Base-by-base conservation (phyloP, 2,329 filamentous ascomycete species). In the Acrodontium crateriforme region DNA sequence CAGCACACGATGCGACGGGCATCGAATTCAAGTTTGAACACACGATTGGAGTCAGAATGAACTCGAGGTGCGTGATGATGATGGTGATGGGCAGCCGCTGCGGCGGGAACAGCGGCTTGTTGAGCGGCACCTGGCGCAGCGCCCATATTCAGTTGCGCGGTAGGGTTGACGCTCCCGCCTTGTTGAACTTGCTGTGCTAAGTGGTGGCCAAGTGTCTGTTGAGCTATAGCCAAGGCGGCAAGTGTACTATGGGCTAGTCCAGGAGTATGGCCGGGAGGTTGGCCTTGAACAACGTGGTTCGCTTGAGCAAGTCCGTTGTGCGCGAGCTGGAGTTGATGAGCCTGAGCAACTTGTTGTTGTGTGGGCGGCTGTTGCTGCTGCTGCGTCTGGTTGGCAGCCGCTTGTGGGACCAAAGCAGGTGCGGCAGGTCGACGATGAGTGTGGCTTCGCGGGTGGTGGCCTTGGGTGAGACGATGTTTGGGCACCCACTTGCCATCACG, bases 1-100 rank as follows among this genome's bases (percentile, higher is more conserved):
- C 87, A 94, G 59, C 85, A 94, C 30, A 98, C 78, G 41, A 98
- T 91, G 44, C 85, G 75, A 13, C 84, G 71, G 1, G 84, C 81
- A 50, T 98, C 89, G 42, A 94, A 98, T 53, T 98, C 89, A 18
- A 95, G 64, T 56, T 98, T 98, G 63, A 95, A 98, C 3, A 98
- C 80, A 14, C 89, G 56, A 8, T 70, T 66, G 18, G 63, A 46
- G 9, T 59, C 56, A 11, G 31, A 31, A 34, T 45, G 29, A 39
- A 43, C 17, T 44, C 37, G 4, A 39, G 42, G 9, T 36, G 42
- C 9, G 39, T 29, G 25, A 17, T 39, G 39, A 16, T 39, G 38
- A n/a, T 5, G 23, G 24, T 36, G 42, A 13, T 37, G 37, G 21
- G 25, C 21, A 13, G 24, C 16, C 10, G 29, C 36, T 22, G 20